Evolutionary conservation across 208 protist species (phyloP), one percentile per base, ranked within the genome.

Genomic region (Zelonia costaricensis): DNA sequence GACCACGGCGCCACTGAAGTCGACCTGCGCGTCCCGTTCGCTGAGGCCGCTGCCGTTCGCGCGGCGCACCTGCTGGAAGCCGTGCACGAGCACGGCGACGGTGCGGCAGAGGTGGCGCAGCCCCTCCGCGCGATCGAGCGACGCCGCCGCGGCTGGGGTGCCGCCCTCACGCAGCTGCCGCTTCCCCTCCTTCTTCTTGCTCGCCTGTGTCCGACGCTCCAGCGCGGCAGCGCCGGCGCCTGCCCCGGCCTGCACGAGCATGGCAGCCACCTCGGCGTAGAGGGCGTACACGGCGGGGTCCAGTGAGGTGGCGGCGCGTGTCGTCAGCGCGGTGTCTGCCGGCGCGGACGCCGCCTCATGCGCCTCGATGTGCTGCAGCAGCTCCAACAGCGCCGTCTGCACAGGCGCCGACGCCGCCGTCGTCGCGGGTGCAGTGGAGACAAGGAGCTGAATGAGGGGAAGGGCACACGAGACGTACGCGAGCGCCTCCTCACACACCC

Each of bases 231-330:
- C n/a, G n/a, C n/a, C 52, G 36, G 15, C 53, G 47, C 38, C 30
- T 12, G 68, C 28, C n/a, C 18, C 31, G 3, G 55, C 25, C 48
- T 88, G 67, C 42, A 89, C 69, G 18, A 92, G 64, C 56, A 89
- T 59, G 12, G 82, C 68, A 12, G 80, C 75, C 5, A 84, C 73
- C 49, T 86, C 79, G 20, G 82, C 82, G 68, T 89, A 87, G 18
- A 92, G 66, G 6, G 81, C 72, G 54, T 86, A 87, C 38, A 55
- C 71, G 4, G 62, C 64, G 1, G 66, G 66, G 23, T 47, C 52
- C n/a, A 73, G 44, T 4, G 48, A 56, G 31, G 55, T 45, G 39
- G 56, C 5, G 33, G n/a, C n/a, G n/a, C n/a, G n/a, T n/a, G n/a
- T n/a, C n/a, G n/a, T n/a, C n/a, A n/a, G n/a, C n/a, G n/a, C n/a